phyloP scores from a whole-genome alignment of 345 rosid species.

The Euphorbia lathyris region DNA sequence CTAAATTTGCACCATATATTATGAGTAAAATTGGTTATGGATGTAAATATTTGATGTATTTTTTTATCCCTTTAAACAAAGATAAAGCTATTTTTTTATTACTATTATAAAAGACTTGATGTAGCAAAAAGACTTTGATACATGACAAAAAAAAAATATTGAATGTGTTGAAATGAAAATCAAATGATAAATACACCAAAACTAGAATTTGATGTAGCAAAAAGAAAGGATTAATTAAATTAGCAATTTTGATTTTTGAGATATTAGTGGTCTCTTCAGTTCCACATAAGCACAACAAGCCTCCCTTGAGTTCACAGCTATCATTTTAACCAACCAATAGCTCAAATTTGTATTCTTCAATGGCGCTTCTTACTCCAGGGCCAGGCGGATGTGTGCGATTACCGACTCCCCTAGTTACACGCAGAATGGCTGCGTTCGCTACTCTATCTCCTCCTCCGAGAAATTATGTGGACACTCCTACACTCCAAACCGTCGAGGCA shows the following conservation, averaged over 20 bases:
- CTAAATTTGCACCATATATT: too few relatives aligned
- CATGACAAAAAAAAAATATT: too few relatives aligned
- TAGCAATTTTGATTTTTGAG: background rate
- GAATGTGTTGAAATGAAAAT: too few relatives aligned
- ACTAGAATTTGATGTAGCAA: too few relatives aligned
- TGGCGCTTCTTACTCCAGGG: constrained; percentile 47
- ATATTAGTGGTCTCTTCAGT: background rate
- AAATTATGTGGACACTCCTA: background rate
- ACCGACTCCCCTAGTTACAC: constrained; percentile 17
- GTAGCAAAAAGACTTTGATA: too few relatives aligned
- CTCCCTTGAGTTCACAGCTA: background rate
- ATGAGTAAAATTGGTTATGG: too few relatives aligned
- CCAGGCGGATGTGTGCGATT: constrained; percentile 36
- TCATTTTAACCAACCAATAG: background rate
- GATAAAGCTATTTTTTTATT: too few relatives aligned
- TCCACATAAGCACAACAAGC: background rate
- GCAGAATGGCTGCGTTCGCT: constrained; percentile 37
- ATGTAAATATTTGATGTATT: too few relatives aligned
- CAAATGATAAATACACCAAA: too few relatives aligned
- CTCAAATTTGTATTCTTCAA: constrained; percentile 3
- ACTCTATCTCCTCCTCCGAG: constrained; percentile 29
- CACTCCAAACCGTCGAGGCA: constrained; percentile 44
- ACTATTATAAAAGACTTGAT: too few relatives aligned
- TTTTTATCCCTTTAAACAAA: too few relatives aligned
- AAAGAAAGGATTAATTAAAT: background rate